Evolutionary conservation across 495 filamentous ascomycete genomes (phyloP).

Genomic region (Talaromyces ruber): DNA sequence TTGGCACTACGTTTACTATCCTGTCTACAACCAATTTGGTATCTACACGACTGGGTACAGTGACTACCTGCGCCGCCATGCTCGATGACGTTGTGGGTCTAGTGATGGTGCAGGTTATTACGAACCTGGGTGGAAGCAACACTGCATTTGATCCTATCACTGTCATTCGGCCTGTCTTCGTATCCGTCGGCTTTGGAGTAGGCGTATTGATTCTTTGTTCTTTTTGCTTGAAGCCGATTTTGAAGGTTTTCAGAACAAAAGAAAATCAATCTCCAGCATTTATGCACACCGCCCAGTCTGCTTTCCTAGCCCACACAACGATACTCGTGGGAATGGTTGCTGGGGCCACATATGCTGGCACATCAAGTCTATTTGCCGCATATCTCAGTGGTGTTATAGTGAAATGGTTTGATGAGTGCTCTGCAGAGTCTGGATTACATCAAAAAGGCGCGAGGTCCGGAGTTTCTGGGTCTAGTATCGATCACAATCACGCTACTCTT

Average conservation of each 20-base stretch:
- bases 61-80: slow-evolving; percentile 67
- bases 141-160: slow-evolving; percentile 30
- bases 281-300: slow-evolving; percentile 15
- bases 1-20: slow-evolving; percentile 75
- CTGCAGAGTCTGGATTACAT: slow-evolving; percentile 3
- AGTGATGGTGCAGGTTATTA: slow-evolving; percentile 66
- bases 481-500: neutral
- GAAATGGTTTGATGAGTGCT: slow-evolving; percentile 41
- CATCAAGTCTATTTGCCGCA: slow-evolving; percentile 62
- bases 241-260: slow-evolving; percentile 7
- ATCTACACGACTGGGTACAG: slow-evolving; percentile 56
- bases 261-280: slow-evolving; percentile 10
- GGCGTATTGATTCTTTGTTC: slow-evolving; percentile 35
- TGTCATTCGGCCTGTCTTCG: slow-evolving; percentile 49
- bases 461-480: neutral
- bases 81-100: slow-evolving; percentile 77
- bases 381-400: slow-evolving; percentile 56
- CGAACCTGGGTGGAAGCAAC: slow-evolving; percentile 32
- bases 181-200: slow-evolving; percentile 48
- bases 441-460: neutral
- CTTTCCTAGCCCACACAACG: slow-evolving; percentile 29
- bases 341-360: slow-evolving; percentile 53
- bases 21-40: slow-evolving; percentile 48
- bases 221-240: slow-evolving; percentile 32
- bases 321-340: slow-evolving; percentile 47